Conservation (phyloP, 768 basidiomycete genomes). For the Tylopilus balloui region DNA sequence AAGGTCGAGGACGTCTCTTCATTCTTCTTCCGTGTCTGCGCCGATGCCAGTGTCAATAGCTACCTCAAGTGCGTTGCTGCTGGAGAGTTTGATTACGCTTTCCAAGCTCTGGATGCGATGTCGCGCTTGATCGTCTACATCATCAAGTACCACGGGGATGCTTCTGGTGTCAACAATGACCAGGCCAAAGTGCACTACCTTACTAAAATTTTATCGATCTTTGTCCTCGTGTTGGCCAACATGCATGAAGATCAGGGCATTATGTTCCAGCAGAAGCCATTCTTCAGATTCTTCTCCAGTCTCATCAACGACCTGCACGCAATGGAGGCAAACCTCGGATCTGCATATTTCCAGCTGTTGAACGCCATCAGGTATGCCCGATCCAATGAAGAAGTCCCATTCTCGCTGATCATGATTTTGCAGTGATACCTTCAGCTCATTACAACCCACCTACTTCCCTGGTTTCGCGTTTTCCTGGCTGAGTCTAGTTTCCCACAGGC, state of each 20-base stretch:
- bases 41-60: constrained; percentile 87
- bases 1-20: constrained; percentile 95
- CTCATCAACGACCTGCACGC: constrained; percentile 87
- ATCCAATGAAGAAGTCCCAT: not conserved
- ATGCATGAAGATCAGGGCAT: constrained; percentile 91
- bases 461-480: constrained; percentile 99
- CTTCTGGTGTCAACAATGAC: constrained; percentile 86
- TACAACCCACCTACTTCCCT: constrained; percentile 95
- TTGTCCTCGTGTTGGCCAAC: constrained; percentile 92
- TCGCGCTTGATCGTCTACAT: constrained; percentile 94
- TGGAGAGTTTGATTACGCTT: constrained; percentile 72
- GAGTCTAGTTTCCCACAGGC: constrained; percentile 89
- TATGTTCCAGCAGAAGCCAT: constrained; percentile 93
- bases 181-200: constrained; percentile 95
- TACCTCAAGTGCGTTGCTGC: constrained; percentile 73
- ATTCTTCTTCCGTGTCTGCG: constrained; percentile 97
- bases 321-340: constrained; percentile 79
- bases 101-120: constrained; percentile 93
- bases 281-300: constrained; percentile 97
- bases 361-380: constrained; percentile 73
- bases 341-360: constrained; percentile 86
- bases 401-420: constrained; percentile 1
- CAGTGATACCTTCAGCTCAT: constrained; percentile 92
- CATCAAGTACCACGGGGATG: constrained; percentile 99
- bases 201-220: constrained; percentile 95